Percentiles rank a stretch among this genome's conserved stretches.
These are phyloP conservation scores for Ricinus communis DNA, from an alignment of 345 rosid species.

Conservation along the genomic window DNA sequence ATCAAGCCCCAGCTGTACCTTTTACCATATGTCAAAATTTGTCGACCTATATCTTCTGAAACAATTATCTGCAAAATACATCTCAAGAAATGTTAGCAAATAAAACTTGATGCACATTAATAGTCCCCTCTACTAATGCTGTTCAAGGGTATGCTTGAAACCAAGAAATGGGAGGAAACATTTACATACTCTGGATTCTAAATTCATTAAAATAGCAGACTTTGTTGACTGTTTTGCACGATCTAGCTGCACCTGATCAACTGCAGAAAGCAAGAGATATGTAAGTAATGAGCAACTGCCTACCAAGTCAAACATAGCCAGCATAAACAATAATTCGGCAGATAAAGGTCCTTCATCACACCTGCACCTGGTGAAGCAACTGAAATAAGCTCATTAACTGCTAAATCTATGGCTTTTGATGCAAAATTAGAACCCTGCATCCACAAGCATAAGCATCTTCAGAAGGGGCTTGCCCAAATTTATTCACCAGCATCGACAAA, in stretches of 20 bases:
- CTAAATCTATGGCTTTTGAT: slow-evolving; percentile 17
- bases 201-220: slow-evolving; percentile 22
- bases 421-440: slow-evolving; percentile 26
- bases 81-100: background rate
- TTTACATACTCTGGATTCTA: slow-evolving; percentile 26
- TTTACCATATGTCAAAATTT: slow-evolving; percentile 73
- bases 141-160: background rate
- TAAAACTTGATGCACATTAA: slow-evolving; percentile 3
- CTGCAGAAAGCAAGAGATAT: slow-evolving; percentile 9
- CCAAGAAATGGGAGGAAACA: background rate
- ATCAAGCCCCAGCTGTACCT: slow-evolving; percentile 44
- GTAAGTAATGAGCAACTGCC: background rate
- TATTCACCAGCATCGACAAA: too few species aligned
- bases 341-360: background rate
- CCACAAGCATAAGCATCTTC: background rate
- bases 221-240: slow-evolving; percentile 22
- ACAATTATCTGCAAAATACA: slow-evolving; percentile 47
- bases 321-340: background rate
- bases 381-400: slow-evolving; percentile 14
- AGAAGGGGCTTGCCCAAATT: background rate
- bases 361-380: slow-evolving; percentile 23
- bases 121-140: background rate
- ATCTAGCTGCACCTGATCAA: slow-evolving; percentile 24
- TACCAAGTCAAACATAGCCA: background rate
- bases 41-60: slow-evolving; percentile 81